Conservation (phyloP, 768 basidiomycete genomes). For the Heimioporus sp. region DNA sequence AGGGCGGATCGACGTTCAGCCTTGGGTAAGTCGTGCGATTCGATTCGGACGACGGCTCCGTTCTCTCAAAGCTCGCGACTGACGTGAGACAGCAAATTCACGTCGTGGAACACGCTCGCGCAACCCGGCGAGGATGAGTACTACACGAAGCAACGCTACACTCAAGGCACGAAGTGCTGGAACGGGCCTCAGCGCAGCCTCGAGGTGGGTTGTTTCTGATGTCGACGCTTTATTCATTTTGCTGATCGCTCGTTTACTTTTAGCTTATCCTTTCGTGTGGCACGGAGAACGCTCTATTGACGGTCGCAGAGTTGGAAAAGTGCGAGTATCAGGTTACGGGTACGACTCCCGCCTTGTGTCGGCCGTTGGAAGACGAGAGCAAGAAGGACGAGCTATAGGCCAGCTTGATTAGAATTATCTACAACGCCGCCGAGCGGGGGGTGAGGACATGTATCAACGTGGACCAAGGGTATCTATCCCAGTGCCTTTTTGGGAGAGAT, state of each 20-base stretch:
- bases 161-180: constrained; percentile 88
- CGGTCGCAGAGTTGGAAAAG: constrained; percentile 89
- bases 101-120: constrained; percentile 70
- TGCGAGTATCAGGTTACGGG: constrained; percentile 91
- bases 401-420: not conserved
- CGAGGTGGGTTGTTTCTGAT: constrained; percentile 46
- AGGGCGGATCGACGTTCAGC: constrained; percentile 69
- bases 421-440: not conserved
- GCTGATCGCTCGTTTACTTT: constrained; percentile 3
- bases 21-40: constrained; percentile 67
- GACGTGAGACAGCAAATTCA: constrained; percentile 54
- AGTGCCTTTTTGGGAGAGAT: too few species aligned
- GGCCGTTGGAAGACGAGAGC: constrained; percentile 35
- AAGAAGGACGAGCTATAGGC: constrained; percentile 31
- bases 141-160: constrained; percentile 82
- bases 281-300: constrained; percentile 73
- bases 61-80: not conserved
- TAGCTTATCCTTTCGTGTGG: constrained; percentile 86
- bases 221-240: not conserved
- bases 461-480: too few species aligned
- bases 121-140: constrained; percentile 64
- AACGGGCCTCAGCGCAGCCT: constrained; percentile 91
- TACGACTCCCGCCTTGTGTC: constrained; percentile 82
- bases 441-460: too few species aligned
- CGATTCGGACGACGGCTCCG: not conserved